A percentile compares a stretch with the other conserved stretches of the same genome.
These are phyloP conservation scores for Salvia splendens DNA, from an alignment of 257 asterid genomes.

Conservation along the genomic window DNA sequence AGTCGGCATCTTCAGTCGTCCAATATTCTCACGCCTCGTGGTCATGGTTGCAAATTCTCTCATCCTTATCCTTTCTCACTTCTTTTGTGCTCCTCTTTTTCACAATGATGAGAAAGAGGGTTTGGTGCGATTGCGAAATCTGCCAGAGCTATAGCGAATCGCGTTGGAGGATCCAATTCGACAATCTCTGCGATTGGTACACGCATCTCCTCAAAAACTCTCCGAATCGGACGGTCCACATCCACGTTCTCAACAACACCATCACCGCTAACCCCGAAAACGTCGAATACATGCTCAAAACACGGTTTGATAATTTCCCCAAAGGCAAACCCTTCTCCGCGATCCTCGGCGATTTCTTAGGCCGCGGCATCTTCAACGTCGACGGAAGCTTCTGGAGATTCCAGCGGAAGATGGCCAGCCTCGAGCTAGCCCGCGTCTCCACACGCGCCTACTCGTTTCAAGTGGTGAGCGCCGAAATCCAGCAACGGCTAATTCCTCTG, in stretches of 20 bases:
- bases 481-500: slow-evolving; percentile 36
- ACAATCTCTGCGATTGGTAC: slow-evolving; percentile 78
- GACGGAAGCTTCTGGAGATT: slow-evolving; percentile 64
- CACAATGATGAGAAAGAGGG: slow-evolving; percentile 24
- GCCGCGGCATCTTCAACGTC: slow-evolving; percentile 71
- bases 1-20: slow-evolving; percentile 21
- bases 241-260: slow-evolving; percentile 69
- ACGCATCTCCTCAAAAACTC: slow-evolving; percentile 59
- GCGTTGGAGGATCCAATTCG: slow-evolving; percentile 47
- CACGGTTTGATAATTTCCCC: slow-evolving; percentile 60
- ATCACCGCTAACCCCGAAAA: slow-evolving; percentile 63
- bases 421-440: slow-evolving; percentile 48
- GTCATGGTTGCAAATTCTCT: slow-evolving; percentile 15
- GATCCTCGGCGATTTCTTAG: slow-evolving; percentile 67
- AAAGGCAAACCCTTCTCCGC: slow-evolving; percentile 64
- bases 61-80: slow-evolving; percentile 1
- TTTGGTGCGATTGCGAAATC: slow-evolving; percentile 61
- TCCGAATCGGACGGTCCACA: slow-evolving; percentile 55
- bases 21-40: slow-evolving; percentile 23
- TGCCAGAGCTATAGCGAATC: slow-evolving; percentile 53
- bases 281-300: slow-evolving; percentile 71
- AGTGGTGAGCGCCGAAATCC: slow-evolving; percentile 41
- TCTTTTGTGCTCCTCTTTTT: slow-evolving; percentile 20
- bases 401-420: slow-evolving; percentile 59
- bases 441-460: slow-evolving; percentile 40